Conservation (phyloP, 2,329 filamentous ascomycete species). For the Achaetomium macrosporum region DNA sequence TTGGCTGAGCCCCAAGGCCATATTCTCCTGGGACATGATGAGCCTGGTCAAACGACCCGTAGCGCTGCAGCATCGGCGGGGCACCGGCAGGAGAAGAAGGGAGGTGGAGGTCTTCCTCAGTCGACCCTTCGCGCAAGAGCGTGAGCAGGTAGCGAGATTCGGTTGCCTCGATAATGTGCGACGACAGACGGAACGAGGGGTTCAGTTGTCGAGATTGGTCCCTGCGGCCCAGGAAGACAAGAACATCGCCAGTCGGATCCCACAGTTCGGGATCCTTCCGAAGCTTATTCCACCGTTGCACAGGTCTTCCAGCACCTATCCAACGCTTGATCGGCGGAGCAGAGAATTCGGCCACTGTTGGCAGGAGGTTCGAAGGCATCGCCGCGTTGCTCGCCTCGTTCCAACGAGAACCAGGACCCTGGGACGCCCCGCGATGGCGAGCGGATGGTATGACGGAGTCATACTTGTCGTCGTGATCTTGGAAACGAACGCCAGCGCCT, state of each 20-base stretch:
- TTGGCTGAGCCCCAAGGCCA: slow-evolving; percentile 33
- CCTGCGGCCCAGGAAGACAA: slow-evolving; percentile 49
- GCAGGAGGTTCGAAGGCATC: slow-evolving; percentile 38
- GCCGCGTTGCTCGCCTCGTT: slow-evolving; percentile 18
- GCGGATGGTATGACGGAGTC: slow-evolving; percentile 13
- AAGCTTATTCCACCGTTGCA: slow-evolving; percentile 51
- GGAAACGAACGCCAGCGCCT: slow-evolving; percentile 21
- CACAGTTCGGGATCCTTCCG: slow-evolving; percentile 56
- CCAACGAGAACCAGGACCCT: slow-evolving; percentile 22
- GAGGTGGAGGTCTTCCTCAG: slow-evolving; percentile 42
- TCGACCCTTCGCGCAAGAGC: slow-evolving; percentile 47
- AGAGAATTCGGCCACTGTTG: slow-evolving; percentile 34
- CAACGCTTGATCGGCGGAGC: slow-evolving; percentile 46
- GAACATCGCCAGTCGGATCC: slow-evolving; percentile 55
- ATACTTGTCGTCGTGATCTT: slow-evolving; percentile 19
- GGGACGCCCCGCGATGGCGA: slow-evolving; percentile 1
- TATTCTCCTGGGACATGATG: slow-evolving; percentile 24
- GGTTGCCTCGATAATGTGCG: slow-evolving; percentile 53
- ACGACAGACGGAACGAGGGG: slow-evolving; percentile 52
- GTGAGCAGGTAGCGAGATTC: slow-evolving; percentile 50
- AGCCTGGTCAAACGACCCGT: slow-evolving; percentile 22
- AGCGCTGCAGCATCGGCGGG: not conserved
- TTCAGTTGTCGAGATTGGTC: slow-evolving; percentile 40
- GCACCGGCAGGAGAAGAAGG: slow-evolving; percentile 10
- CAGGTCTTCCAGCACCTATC: slow-evolving; percentile 44